Evolutionary conservation across 768 basidiomycete species (phyloP).

Genomic region (Lactarius trivialis): DNA sequence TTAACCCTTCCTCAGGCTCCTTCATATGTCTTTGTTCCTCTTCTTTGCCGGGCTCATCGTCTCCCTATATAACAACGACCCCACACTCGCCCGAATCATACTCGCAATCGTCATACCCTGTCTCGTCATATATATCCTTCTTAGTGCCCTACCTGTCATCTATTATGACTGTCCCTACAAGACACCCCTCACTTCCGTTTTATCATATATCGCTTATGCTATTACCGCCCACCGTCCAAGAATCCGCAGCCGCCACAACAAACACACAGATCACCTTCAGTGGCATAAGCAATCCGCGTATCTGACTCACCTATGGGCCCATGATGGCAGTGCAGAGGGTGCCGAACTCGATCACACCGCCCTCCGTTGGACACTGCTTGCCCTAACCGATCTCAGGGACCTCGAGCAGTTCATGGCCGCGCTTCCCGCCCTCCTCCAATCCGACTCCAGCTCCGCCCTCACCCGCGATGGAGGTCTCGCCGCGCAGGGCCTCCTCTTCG

Average conservation of each 20-base stretch:
- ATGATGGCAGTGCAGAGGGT: background rate
- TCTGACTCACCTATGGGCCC: constrained; percentile 6
- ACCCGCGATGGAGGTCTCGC: background rate
- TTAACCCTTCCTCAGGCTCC: constrained; percentile 1
- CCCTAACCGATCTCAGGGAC: constrained; percentile 7
- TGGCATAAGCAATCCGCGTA: background rate
- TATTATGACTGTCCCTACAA: constrained; percentile 15
- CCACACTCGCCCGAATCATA: constrained; percentile 1
- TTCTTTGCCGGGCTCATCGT: constrained; percentile 12
- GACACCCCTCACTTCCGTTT: constrained; percentile 12
- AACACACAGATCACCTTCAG: background rate
- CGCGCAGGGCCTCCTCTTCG: constrained; percentile 10
- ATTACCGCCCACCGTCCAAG: background rate
- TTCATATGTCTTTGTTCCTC: constrained; percentile 14
- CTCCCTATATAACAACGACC: constrained; percentile 5
- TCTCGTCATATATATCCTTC: constrained; percentile 1
- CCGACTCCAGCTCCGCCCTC: background rate
- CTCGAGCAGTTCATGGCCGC: constrained; percentile 9
- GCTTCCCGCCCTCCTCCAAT: constrained; percentile 9
- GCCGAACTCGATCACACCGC: constrained; percentile 12
- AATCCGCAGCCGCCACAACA: background rate
- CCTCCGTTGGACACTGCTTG: constrained; percentile 14
- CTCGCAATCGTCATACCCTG: background rate
- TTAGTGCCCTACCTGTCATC: constrained; percentile 10
- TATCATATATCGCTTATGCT: constrained; percentile 5